Evolutionary conservation across 2,329 filamentous ascomycete species (phyloP), one percentile per base, ranked within the genome.

Genomic region (Biscogniauxia mediterranea): DNA sequence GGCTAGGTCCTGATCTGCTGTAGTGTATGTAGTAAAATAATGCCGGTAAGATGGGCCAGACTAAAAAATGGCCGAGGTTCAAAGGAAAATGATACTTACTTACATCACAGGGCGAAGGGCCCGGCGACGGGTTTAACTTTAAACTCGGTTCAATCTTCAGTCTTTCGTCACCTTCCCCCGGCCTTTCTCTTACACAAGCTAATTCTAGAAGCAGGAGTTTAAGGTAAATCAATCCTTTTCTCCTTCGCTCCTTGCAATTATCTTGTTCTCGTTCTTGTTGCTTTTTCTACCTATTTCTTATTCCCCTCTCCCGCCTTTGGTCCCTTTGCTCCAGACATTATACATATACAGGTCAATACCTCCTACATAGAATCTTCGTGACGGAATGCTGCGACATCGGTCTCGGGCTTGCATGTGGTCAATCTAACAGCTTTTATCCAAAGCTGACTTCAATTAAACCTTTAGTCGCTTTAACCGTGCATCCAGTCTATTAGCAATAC

Each of bases 51-150:
- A 61, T 63, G 64, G 64, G 54, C 50, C 55, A 57, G 57, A 57
- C 32, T 52, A 57, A 53, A 61, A 61, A 68, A 68, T 70, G 71
- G 66, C 71, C 71, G 71, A 73, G 71, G 71, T 73, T 62, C 66
- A 68, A 69, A 56, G 25, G 54, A 52, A 19, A 32, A 58, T 20
- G 17, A 46, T n/a, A 46, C 38, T 46, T 46, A 46, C 38, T 46
- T 46, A 46, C 38, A 53, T 54, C 56, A 58, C 56, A n/a, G 28
- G 51, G 28, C 7, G 28, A 32, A 32, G 7, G 28, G 28, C 28
- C 28, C 28, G 53, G 59, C 61, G 61, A 61, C 57, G 25, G 64
- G 63, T 58, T 46, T 57, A 54, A 61, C 38, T 66, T 62, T 66
- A 62, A 68, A 64, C 64, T 65, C 64, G 64, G 64, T 58, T 46